A percentile compares a stretch with the other conserved stretches of the same genome.
Evolutionary conservation across 345 rosid genomes (phyloP).

Genomic region (Hypericum perforatum): DNA sequence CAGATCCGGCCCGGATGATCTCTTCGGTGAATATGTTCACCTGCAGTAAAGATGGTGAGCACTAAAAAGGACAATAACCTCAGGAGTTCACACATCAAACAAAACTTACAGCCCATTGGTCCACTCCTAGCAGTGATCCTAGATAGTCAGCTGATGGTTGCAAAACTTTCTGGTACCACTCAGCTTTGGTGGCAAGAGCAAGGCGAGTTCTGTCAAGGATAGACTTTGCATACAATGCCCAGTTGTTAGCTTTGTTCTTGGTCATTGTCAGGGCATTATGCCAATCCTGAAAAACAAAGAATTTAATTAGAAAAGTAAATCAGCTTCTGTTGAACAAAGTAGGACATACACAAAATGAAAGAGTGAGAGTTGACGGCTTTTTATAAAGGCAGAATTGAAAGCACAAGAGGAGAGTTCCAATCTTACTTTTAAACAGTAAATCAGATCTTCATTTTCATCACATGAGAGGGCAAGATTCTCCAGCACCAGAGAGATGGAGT

Average conservation of each 20-base stretch:
- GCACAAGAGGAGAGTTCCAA: conserved; percentile 1
- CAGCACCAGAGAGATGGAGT: conserved; percentile 64
- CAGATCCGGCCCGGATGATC: conserved; percentile 96
- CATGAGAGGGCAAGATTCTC: conserved; percentile 91
- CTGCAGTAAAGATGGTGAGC: conserved; percentile 28
- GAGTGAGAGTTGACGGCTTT: too few species aligned
- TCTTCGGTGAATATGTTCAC: conserved; percentile 88
- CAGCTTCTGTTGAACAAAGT: conserved; percentile 7
- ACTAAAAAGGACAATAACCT: conserved; percentile 4
- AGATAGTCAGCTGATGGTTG: conserved; percentile 96
- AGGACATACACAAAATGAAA: not conserved
- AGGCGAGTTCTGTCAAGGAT: conserved; percentile 93
- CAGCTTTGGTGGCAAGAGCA: conserved; percentile 78
- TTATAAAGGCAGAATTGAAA: not conserved
- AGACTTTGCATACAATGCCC: conserved; percentile 95
- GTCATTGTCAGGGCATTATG: conserved; percentile 51
- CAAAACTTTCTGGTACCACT: conserved; percentile 68
- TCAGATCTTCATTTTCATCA: conserved; percentile 88
- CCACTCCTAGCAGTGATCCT: conserved; percentile 82
- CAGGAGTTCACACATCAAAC: conserved; percentile 3
- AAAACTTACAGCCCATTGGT: conserved; percentile 73
- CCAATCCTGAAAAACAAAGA: conserved; percentile 64
- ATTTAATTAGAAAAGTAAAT: conserved; percentile 2
- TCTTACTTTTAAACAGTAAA: conserved; percentile 82
- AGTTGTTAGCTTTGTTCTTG: conserved; percentile 42